These are phyloP conservation scores for Colletotrichum eleusines DNA, from an alignment of 2,329 filamentous ascomycete genomes.

Conservation along the genomic window DNA sequence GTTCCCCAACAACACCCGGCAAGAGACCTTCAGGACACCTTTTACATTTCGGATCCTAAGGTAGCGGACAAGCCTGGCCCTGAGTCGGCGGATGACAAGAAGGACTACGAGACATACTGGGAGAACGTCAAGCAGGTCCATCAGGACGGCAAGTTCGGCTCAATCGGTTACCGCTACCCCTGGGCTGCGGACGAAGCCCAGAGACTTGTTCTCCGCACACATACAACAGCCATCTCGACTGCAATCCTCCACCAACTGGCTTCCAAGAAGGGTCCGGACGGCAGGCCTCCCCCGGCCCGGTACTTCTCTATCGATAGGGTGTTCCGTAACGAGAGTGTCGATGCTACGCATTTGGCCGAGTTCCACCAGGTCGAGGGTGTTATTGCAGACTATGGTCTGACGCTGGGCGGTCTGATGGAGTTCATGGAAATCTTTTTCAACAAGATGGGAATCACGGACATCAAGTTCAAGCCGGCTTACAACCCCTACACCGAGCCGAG, in stretches of 20 bases:
- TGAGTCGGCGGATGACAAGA: conserved; percentile 65
- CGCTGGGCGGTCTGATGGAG: conserved; percentile 91
- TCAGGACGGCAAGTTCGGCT: conserved; percentile 91
- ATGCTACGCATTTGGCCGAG: conserved; percentile 95
- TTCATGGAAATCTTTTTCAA: conserved; percentile 95
- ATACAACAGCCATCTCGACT: conserved; percentile 93
- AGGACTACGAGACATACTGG: conserved; percentile 88
- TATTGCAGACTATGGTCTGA: conserved; percentile 95
- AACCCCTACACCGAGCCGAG: conserved; percentile 95
- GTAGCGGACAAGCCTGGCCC: conserved; percentile 76
- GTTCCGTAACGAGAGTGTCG: conserved; percentile 97
- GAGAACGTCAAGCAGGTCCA: conserved; percentile 89
- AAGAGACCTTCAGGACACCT: conserved; percentile 96
- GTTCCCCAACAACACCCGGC: conserved; percentile 83
- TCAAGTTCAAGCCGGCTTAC: conserved; percentile 97
- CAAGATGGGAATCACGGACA: conserved; percentile 88
- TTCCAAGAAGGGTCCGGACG: conserved; percentile 79
- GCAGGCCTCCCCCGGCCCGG: conserved; percentile 75
- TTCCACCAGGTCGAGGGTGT: conserved; percentile 99
- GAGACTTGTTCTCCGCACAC: conserved; percentile 90
- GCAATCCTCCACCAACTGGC: conserved; percentile 93
- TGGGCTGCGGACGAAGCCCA: conserved; percentile 91
- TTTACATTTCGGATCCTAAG: conserved; percentile 94
- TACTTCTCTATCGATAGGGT: conserved; percentile 99
- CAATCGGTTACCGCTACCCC: conserved; percentile 95